Percentiles rank a stretch among this genome's conserved stretches.
Evolutionary conservation across 805 yeast species (phyloP).

Genomic region (Barnettozyma botsteinii): DNA sequence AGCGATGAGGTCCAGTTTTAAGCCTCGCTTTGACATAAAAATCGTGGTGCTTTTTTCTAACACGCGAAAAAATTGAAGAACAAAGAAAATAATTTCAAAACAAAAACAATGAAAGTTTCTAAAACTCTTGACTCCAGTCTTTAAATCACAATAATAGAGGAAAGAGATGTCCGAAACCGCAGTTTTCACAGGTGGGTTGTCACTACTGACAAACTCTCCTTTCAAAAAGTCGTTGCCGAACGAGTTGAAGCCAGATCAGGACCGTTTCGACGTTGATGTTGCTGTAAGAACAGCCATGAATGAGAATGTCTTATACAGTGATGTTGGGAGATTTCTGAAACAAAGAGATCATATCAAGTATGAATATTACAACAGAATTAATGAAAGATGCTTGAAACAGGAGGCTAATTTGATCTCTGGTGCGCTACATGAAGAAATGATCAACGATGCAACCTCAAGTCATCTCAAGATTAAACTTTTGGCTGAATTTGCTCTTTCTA

Average conservation of each 20-base stretch:
- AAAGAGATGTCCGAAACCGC: slow-evolving; percentile 3
- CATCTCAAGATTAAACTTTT: slow-evolving; percentile 19
- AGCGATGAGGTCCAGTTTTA: no score
- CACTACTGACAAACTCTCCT: slow-evolving; percentile 15
- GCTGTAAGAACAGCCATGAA: slow-evolving; percentile 6
- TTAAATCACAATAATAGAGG: no score
- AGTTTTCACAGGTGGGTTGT: slow-evolving; percentile 7
- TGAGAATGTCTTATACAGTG: slow-evolving; percentile 10
- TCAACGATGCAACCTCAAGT: slow-evolving; percentile 8
- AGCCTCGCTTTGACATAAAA: no score
- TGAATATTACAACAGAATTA: slow-evolving; percentile 2
- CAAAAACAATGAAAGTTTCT: no score
- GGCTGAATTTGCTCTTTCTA: slow-evolving; percentile 19
- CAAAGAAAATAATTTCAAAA: no score
- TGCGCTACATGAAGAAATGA: slow-evolving; percentile 12
- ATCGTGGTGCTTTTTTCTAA: no score
- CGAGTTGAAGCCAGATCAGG: slow-evolving; percentile 3
- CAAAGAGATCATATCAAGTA: not conserved
- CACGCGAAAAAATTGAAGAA: no score
- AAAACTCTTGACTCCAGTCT: no score
- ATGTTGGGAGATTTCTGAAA: slow-evolving; percentile 10
- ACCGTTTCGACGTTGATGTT: slow-evolving; percentile 2
- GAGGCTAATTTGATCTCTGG: slow-evolving; percentile 6
- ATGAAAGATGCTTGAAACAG: slow-evolving; percentile 1
- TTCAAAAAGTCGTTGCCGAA: slow-evolving; percentile 17